phyloP scores from a whole-genome alignment of 306 rosid genomes.

The Alnus rubra region DNA sequence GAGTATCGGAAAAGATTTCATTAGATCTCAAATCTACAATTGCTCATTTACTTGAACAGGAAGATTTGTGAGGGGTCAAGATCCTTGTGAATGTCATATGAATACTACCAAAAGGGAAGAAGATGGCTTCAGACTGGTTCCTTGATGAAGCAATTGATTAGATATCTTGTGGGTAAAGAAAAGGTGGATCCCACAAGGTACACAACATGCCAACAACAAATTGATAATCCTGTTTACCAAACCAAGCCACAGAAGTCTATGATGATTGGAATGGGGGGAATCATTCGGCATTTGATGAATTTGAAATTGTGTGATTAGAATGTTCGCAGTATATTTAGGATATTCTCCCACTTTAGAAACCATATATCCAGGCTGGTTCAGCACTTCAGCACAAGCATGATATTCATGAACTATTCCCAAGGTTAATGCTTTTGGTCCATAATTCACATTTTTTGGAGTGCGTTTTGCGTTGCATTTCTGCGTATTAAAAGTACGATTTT shows the following conservation, averaged over 20 bases:
- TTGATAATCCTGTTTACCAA: slow-evolving; percentile 16
- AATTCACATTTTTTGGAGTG: no score
- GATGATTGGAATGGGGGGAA: not conserved
- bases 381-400: not conserved
- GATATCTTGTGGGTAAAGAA: not conserved
- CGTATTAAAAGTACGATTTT: no score
- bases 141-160: not conserved
- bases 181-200: slow-evolving; percentile 1
- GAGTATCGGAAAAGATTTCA: not conserved
- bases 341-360: not conserved
- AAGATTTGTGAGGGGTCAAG: slow-evolving; percentile 15
- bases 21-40: slow-evolving; percentile 18
- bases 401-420: not conserved
- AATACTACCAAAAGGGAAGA: not conserved
- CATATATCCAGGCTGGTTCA: not conserved
- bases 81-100: slow-evolving; percentile 6
- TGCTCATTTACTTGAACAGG: slow-evolving; percentile 18
- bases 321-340: not conserved
- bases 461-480: no score
- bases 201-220: not conserved
- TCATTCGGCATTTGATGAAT: not conserved
- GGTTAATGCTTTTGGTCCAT: not conserved
- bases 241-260: slow-evolving; percentile 2
- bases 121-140: not conserved
- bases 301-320: not conserved